A percentile compares a stretch with the other conserved stretches of the same genome.
These are phyloP conservation scores for Cladophialophora yegresii DNA, from an alignment of 2,329 filamentous ascomycete genomes.

Conservation along the genomic window DNA sequence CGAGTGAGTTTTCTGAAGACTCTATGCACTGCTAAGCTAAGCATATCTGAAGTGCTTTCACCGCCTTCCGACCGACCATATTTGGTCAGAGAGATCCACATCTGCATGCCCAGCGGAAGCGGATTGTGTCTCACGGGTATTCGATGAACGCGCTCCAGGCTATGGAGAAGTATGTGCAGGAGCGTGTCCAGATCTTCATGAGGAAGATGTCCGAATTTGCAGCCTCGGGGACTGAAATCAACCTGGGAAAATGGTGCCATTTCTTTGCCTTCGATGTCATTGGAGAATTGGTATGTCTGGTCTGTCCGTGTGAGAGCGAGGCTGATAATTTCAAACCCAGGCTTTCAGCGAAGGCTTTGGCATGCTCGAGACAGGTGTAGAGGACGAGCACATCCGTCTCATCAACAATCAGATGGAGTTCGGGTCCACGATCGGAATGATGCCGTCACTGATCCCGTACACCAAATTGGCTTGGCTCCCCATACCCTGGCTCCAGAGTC, in stretches of 20 bases:
- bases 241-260: constrained; percentile 11
- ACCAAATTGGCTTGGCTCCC: constrained; percentile 9
- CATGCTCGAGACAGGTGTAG: background rate
- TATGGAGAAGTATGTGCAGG: constrained; percentile 14
- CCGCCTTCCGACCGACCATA: constrained; percentile 12
- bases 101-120: constrained; percentile 9
- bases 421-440: constrained; percentile 12
- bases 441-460: constrained; percentile 10
- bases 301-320: background rate
- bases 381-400: constrained; percentile 10
- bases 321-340: background rate
- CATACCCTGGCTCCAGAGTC: constrained; percentile 5
- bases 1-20: background rate
- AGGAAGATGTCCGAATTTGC: constrained; percentile 4
- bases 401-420: constrained; percentile 15
- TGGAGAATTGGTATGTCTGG: constrained; percentile 11
- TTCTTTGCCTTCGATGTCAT: constrained; percentile 15
- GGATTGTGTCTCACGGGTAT: constrained; percentile 11
- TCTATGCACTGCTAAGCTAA: background rate
- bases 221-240: background rate
- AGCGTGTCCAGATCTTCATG: constrained; percentile 10
- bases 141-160: constrained; percentile 9
- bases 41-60: constrained; percentile 4
- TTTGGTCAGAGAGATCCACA: constrained; percentile 9
- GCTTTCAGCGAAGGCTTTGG: background rate